These are phyloP conservation scores for Pleurotus cornucopiae DNA, from an alignment of 768 basidiomycete genomes.

Conservation along the genomic window DNA sequence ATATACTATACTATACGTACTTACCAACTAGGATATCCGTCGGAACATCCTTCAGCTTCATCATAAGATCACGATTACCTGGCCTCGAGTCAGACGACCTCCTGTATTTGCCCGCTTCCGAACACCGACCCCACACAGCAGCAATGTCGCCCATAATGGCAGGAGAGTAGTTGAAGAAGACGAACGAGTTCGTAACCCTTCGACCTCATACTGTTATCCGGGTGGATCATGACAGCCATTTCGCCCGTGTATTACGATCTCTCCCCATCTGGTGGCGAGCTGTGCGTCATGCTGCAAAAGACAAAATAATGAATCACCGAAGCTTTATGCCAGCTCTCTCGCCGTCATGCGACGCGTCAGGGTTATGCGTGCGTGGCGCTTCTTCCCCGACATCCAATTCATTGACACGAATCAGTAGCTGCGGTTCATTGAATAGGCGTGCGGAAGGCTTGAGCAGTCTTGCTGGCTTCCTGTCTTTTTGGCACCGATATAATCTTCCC, in stretches of 20 bases:
- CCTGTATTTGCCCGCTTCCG: constrained; percentile 4
- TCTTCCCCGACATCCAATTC: neutral
- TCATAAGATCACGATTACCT: neutral
- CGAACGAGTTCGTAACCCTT: neutral
- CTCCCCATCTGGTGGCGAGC: too few species aligned
- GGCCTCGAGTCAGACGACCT: constrained; percentile 6
- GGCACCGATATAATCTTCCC: too few species aligned
- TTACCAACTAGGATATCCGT: neutral
- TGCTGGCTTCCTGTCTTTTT: too few species aligned
- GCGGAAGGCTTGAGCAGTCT: too few species aligned
- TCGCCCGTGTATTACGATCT: neutral
- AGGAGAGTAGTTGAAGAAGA: neutral
- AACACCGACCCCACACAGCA: neutral
- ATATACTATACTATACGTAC: neutral
- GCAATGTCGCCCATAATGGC: neutral
- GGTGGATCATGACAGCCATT: neutral
- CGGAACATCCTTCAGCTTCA: neutral
- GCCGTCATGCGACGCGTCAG: constrained; percentile 1
- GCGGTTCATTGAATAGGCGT: too few species aligned
- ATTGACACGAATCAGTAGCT: too few species aligned
- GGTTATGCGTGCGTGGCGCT: neutral
- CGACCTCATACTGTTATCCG: constrained; percentile 1
- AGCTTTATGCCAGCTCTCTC: neutral
- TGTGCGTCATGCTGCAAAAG: too few species aligned
- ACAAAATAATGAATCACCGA: neutral